These are phyloP conservation scores for Tuber calosporum DNA, from an alignment of 495 filamentous ascomycete species.

Conservation along the genomic window DNA sequence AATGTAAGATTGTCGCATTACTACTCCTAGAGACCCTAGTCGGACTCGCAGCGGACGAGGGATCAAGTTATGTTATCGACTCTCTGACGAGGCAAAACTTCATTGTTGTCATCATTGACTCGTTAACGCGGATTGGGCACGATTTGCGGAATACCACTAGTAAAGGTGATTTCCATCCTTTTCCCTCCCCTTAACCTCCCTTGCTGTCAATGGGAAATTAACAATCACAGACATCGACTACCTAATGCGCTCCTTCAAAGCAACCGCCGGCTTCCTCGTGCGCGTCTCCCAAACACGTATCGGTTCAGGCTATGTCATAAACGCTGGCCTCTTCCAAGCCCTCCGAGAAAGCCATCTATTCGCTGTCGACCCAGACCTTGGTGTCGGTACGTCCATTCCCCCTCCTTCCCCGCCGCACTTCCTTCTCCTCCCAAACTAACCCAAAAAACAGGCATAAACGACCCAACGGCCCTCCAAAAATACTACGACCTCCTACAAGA, in stretches of 20 bases:
- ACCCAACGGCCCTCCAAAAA: slow-evolving; percentile 61
- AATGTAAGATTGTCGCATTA: slow-evolving; percentile 73
- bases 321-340: slow-evolving; percentile 78
- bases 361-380: slow-evolving; percentile 85
- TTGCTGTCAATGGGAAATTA: slow-evolving; percentile 19
- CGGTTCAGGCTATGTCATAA: slow-evolving; percentile 74
- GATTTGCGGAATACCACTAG: slow-evolving; percentile 54
- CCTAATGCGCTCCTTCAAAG: slow-evolving; percentile 60
- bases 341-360: slow-evolving; percentile 74
- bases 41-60: slow-evolving; percentile 56
- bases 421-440: slow-evolving; percentile 1
- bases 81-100: slow-evolving; percentile 79
- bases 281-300: slow-evolving; percentile 69
- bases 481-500: slow-evolving; percentile 77
- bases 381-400: slow-evolving; percentile 54
- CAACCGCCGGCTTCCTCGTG: slow-evolving; percentile 74
- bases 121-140: slow-evolving; percentile 60
- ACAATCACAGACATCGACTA: slow-evolving; percentile 49
- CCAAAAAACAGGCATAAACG: slow-evolving; percentile 53
- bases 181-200: background rate
- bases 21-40: slow-evolving; percentile 66
- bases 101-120: slow-evolving; percentile 77
- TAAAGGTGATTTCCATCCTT: slow-evolving; percentile 46
- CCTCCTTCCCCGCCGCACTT: slow-evolving; percentile 27
- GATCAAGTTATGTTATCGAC: slow-evolving; percentile 65